Evolutionary conservation across 495 filamentous ascomycete genomes (phyloP).

Genomic region (Geopyxis carbonaria): DNA sequence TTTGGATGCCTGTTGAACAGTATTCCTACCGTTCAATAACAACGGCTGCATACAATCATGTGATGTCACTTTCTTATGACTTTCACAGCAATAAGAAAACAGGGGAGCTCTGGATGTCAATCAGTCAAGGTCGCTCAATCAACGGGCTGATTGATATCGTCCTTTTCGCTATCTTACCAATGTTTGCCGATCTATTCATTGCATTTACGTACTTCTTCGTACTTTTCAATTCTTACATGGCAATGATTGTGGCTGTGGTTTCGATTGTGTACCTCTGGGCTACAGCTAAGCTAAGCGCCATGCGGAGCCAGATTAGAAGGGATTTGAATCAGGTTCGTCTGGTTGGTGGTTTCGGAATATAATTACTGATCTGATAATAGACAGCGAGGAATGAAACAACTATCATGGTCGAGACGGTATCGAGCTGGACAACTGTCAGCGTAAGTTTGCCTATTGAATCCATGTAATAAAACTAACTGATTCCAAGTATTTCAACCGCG

Average conservation of each 20-base stretch:
- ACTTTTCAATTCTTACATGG: conserved; percentile 58
- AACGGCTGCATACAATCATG: conserved; percentile 51
- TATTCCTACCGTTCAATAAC: conserved; percentile 44
- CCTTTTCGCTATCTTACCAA: conserved; percentile 49
- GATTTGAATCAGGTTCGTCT: conserved; percentile 24
- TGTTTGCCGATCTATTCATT: conserved; percentile 52
- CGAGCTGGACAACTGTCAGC: conserved; percentile 51
- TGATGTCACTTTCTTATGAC: conserved; percentile 62
- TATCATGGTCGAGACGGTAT: conserved; percentile 45
- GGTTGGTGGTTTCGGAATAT: too few species aligned
- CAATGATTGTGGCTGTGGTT: conserved; percentile 47
- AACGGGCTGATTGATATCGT: conserved; percentile 47
- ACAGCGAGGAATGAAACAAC: conserved; percentile 39
- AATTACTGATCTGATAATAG: conserved; percentile 12
- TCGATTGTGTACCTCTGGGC: conserved; percentile 46
- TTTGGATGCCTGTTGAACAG: conserved; percentile 52
- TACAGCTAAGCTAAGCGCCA: conserved; percentile 35
- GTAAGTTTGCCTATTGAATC: conserved; percentile 11
- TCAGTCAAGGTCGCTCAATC: conserved; percentile 46
- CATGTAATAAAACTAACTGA: conserved; percentile 9
- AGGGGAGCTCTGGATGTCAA: conserved; percentile 50
- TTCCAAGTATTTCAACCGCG: conserved; percentile 48
- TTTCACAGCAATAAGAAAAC: conserved; percentile 62
- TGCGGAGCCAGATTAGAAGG: conserved; percentile 29
- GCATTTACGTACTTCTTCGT: conserved; percentile 52